Base-by-base conservation (phyloP, 495 filamentous ascomycete genomes). In the Penicillium waksmanii region DNA sequence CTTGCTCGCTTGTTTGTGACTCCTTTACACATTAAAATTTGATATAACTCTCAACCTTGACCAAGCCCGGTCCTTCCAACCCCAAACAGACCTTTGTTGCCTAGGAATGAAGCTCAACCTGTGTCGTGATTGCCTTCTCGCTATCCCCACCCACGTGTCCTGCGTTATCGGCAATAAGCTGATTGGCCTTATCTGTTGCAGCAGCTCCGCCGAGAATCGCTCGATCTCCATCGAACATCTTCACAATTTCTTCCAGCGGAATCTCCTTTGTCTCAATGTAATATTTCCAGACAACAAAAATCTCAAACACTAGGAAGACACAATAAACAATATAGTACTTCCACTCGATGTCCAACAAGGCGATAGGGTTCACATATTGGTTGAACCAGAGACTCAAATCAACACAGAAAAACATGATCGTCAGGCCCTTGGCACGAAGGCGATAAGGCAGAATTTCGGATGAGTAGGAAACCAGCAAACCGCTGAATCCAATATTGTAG, bases 401-500 rank as follows among this genome's bases (percentile, higher is more conserved):
- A 43, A 87, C 80, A 18, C 80, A 85, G 55, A 89, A 77, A 68
- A 84, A 85, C 77, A 82, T 83, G 53, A 85, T 73, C 73, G 87
- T 85, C 73, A 89, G 82, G 44, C 87, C 86, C 77, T 88, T 90
- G 42, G 86, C 85, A 23, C 86, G 82, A 42, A 89, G 76, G 44
- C 82, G 80, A 75, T 85, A 91, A 0, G 85, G 86, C 21, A 87
- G 72, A 42, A 90, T 82, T 76, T 89, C 87, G 19, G 85, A 76
- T 2, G 82, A 81, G 66, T 87, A 87, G 15, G 87, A 83, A 50
- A 88, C 82, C 27, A 88, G 73, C 56, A 89, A 67, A 40, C 85
- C 82, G 11, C 82, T 85, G 72, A 81, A 86, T 31, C 80, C 82
- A 55, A 86, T 85, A 55, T 83, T 82, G 69, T 85, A 87, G 51